Evolutionary conservation across 768 basidiomycete genomes (phyloP).

Genomic region (Collybia sp.): DNA sequence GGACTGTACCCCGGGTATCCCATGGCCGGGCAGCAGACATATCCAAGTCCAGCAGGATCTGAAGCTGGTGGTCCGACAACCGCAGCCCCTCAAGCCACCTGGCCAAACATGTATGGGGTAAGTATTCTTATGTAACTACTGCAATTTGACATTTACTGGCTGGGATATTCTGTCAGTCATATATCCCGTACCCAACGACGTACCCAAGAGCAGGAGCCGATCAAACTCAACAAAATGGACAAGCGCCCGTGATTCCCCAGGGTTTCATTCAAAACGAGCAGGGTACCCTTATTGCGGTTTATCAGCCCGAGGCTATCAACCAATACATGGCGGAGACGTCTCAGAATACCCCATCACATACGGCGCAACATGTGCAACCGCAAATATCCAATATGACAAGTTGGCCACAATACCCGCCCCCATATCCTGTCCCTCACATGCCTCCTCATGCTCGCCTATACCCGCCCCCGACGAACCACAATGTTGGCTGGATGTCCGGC

Average conservation of each 20-base stretch:
- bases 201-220: conserved; percentile 28
- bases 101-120: conserved; percentile 43
- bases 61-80: conserved; percentile 31
- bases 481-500: conserved; percentile 17
- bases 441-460: conserved; percentile 13
- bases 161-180: conserved; percentile 27
- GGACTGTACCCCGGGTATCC: conserved; percentile 41
- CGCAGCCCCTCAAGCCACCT: conserved; percentile 30
- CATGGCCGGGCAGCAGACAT: conserved; percentile 21
- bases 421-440: conserved; percentile 15
- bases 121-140: conserved; percentile 12
- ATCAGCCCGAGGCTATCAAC: conserved; percentile 65
- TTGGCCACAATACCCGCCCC: conserved; percentile 28
- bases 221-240: conserved; percentile 21
- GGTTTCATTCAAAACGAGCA: conserved; percentile 73
- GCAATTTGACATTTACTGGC: conserved; percentile 1
- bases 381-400: conserved; percentile 22
- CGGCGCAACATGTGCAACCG: conserved; percentile 2
- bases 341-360: conserved; percentile 7
- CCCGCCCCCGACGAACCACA: neutral
- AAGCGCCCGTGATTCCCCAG: conserved; percentile 58
- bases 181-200: conserved; percentile 43
- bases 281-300: conserved; percentile 67
- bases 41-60: conserved; percentile 28
- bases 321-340: conserved; percentile 53